Evolutionary conservation across 208 protist genomes (phyloP), one percentile per base, ranked within the genome.

Genomic region (Crithidia fasciculata): DNA sequence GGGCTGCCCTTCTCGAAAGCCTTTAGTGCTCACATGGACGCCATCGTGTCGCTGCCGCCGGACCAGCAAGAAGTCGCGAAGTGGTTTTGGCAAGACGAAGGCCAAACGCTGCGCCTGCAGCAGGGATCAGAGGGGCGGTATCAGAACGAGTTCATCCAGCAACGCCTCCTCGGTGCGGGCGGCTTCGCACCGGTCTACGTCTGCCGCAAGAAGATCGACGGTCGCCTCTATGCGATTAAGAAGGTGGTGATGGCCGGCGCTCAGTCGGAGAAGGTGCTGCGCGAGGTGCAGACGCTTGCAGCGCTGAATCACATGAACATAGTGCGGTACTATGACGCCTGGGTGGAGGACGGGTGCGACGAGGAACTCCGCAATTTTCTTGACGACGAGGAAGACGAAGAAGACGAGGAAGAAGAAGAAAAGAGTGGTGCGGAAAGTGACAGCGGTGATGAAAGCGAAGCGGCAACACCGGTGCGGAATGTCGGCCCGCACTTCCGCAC

Each of bases 291-390:
- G 59, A 96, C 87, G 54, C 71, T 96, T 49, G 84, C 92, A 0
- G 70, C 84, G 15, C 78, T 96, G 5, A 93, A 87, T 69, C 89
- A 96, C 75, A 88, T 85, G 59, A 88, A 94, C 69, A 89, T 96
- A 65, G 92, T 96, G 10, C 89, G 92, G 39, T 96, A 96, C 77
- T 96, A 95, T 68, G 88, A 96, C 76, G 92, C 89, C 19, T 96
- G 92, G 90, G 82, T 94, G 12, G 92, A 95, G 55, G 85, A 89
- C 65, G 92, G 91, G n/a, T 93, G 84, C 53, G 86, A 91, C 53
- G 88, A 93, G 50, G 87, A 93, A 8, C 67, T 96, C 19, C 69
- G 78, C n/a, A 60, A 76, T 13, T 94, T 88, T 78, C 69, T 91
- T 8, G 78, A 84, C 19, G 70, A 80, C 4, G 76, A 86, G 9